phyloP scores from a whole-genome alignment of 306 rosid species.

The Acmispon strigosus region DNA sequence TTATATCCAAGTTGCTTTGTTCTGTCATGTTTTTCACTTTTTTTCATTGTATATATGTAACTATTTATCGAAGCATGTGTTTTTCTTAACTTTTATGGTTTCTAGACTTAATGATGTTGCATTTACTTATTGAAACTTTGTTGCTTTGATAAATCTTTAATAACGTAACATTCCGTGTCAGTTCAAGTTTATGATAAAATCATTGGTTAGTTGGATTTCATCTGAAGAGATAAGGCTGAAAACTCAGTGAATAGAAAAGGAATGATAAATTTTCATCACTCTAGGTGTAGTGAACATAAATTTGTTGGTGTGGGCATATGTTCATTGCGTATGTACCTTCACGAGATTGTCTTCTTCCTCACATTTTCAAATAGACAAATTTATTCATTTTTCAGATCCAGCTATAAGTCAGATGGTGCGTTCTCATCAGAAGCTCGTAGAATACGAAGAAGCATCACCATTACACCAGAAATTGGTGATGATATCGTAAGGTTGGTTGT shows the following conservation, averaged over 20 bases:
- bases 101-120: background rate
- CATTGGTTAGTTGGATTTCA: background rate
- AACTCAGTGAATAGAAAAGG: background rate
- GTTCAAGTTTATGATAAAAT: constrained; percentile 8
- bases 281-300: background rate
- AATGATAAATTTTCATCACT: background rate
- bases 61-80: background rate
- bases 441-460: constrained; percentile 82
- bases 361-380: background rate
- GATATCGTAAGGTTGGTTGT: constrained; percentile 83
- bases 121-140: background rate
- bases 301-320: background rate
- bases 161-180: background rate
- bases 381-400: constrained; percentile 26
- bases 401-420: constrained; percentile 82
- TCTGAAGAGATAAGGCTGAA: background rate
- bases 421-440: constrained; percentile 74
- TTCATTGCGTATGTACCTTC: background rate
- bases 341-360: background rate
- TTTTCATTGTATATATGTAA: background rate
- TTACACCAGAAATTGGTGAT: constrained; percentile 97
- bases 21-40: background rate
- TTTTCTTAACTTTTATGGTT: background rate
- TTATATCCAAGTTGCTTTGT: background rate
- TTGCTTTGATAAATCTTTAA: background rate